Evolutionary conservation across 208 protist genomes (phyloP).

Genomic region (Crithidia bombi): DNA sequence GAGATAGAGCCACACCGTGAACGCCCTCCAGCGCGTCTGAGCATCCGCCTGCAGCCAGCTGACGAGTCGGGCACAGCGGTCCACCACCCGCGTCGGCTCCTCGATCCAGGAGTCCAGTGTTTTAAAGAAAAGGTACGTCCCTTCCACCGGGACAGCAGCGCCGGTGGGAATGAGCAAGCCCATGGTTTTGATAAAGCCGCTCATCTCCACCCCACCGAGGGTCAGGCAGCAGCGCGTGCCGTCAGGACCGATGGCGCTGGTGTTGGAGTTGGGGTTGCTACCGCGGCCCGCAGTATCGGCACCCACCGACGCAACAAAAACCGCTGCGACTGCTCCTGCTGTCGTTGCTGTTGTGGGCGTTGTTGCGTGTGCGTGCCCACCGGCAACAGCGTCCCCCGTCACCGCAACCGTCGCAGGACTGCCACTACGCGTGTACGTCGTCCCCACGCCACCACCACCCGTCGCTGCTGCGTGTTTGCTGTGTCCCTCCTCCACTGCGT

Average conservation of each 20-base stretch:
- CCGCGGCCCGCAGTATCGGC: not conserved
- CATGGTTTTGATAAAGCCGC: not conserved
- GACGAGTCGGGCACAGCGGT: conserved; percentile 5
- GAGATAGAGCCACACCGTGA: conserved; percentile 31
- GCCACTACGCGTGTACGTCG: too few relatives aligned
- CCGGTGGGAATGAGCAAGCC: not conserved
- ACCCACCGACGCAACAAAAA: not conserved
- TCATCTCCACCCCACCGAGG: not conserved
- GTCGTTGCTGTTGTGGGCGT: too few relatives aligned
- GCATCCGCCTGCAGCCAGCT: conserved; percentile 27
- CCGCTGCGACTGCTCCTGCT: too few relatives aligned
- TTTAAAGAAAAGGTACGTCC: not conserved
- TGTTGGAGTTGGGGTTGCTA: not conserved
- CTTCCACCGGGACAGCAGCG: not conserved
- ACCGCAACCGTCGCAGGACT: too few relatives aligned
- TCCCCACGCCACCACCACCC: too few relatives aligned
- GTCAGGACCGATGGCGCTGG: not conserved
- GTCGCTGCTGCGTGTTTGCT: not conserved
- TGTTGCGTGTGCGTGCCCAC: too few relatives aligned
- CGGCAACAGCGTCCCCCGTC: too few relatives aligned
- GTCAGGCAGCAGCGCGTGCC: conserved; percentile 7
- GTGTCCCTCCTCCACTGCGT: not conserved
- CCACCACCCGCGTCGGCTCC: conserved; percentile 11
- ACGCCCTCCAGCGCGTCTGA: conserved; percentile 20
- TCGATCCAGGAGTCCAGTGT: not conserved